phyloP scores from a whole-genome alignment of 2,329 filamentous ascomycete species.

The Cyphellophora europaea region DNA sequence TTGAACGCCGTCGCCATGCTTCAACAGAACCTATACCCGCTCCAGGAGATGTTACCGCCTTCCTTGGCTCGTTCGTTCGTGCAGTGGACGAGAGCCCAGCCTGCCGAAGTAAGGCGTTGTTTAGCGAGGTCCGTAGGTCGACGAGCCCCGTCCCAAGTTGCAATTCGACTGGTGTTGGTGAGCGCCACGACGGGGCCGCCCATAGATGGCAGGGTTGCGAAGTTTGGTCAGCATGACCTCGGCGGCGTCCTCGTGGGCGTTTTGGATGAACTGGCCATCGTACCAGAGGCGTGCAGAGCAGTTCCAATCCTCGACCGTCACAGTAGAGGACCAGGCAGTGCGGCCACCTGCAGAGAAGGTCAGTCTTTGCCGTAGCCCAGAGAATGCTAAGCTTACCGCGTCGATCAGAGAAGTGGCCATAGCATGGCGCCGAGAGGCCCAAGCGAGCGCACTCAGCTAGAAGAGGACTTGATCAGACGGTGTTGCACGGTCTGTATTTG shows the following conservation, averaged over 20 bases:
- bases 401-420: slow-evolving; percentile 65
- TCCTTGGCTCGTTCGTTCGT: too few species aligned
- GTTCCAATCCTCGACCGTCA: slow-evolving; percentile 57
- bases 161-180: too few species aligned
- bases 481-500: too few species aligned
- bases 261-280: slow-evolving; percentile 77
- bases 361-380: slow-evolving; percentile 6
- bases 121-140: too few species aligned
- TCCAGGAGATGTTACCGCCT: too few species aligned
- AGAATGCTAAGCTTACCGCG: slow-evolving; percentile 32
- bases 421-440: slow-evolving; percentile 41
- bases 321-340: slow-evolving; percentile 80
- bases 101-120: too few species aligned
- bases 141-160: too few species aligned
- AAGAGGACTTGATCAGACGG: too few species aligned
- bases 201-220: slow-evolving; percentile 20
- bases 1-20: slow-evolving; percentile 6
- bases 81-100: too few species aligned
- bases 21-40: too few species aligned
- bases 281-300: slow-evolving; percentile 81
- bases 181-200: too few species aligned
- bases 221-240: slow-evolving; percentile 53
- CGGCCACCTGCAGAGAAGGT: slow-evolving; percentile 57
- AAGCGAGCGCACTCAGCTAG: slow-evolving; percentile 17
- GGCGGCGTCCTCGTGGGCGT: slow-evolving; percentile 84